Conservation (phyloP, 108 stramenopile species). For the Skeletonema marinoi region DNA sequence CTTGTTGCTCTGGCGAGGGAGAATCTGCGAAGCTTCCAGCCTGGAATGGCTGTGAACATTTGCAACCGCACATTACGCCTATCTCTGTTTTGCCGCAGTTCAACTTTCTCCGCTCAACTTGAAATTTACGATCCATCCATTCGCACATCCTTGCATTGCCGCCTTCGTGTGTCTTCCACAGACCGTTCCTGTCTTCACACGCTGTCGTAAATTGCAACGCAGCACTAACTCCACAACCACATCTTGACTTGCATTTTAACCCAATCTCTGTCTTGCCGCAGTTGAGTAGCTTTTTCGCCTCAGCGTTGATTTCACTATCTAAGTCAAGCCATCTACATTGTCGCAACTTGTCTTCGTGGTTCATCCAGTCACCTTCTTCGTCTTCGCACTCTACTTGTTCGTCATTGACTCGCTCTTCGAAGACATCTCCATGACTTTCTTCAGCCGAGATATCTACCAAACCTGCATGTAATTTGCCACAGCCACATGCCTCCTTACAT, state of each 20-base stretch:
- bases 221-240: neutral
- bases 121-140: slow-evolving; percentile 16
- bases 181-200: slow-evolving; percentile 8
- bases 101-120: slow-evolving; percentile 9
- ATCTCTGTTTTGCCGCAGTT: slow-evolving; percentile 33
- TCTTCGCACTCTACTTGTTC: neutral
- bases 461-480: neutral
- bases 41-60: slow-evolving; percentile 3
- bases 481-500: neutral
- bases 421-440: no score
- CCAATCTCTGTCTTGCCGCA: slow-evolving; percentile 40
- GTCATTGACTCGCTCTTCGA: neutral
- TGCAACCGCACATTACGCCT: slow-evolving; percentile 19
- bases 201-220: neutral
- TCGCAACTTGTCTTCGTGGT: neutral
- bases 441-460: neutral
- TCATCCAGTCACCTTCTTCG: neutral
- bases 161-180: slow-evolving; percentile 12
- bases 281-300: slow-evolving; percentile 40
- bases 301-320: slow-evolving; percentile 9
- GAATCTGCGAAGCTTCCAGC: no score
- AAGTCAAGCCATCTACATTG: slow-evolving; percentile 41
- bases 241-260: slow-evolving; percentile 18
- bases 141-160: neutral
- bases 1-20: no score